Base-by-base conservation (phyloP, 2,329 filamentous ascomycete species). In the Chalara sp. region DNA sequence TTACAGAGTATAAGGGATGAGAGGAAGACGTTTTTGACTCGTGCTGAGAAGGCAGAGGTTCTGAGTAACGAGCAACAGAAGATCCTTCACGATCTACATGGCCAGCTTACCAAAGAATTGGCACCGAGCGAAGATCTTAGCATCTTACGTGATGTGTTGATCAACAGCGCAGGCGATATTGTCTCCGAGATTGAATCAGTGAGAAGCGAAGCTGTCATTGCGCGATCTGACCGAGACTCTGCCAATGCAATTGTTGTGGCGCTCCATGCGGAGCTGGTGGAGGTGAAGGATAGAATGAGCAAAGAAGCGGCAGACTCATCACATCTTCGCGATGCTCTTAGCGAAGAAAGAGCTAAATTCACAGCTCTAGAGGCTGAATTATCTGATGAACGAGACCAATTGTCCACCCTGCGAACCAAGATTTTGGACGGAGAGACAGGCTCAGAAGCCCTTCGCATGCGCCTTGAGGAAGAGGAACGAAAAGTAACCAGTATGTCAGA, bases 401-500 rank as follows among this genome's bases (percentile, higher is more conserved):
- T 95, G 28, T 79, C 76, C 51, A 73, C 78, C 31, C 71, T 95
- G 28, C 81, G 87, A 51, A 72, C 74, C 12, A 86, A 86, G 65
- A 84, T 95, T 63, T 81, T 86, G 1, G 86, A 91, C 56, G 90
- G 89, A 12, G 89, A 93, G 67, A 90, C 84, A 3, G 89, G 89
- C 5, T 90, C 89, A 0, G 88, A 91, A 66, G 83, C 81, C 31
- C 70, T 96, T 49, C 83, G 87, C 50, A 85, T 84, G 67, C 80
- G 83, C 49, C 75, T 95, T 4, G 81, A 84, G 41, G 86, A 89
- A 51, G 85, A 90, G 61, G 89, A 95, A 67, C 75, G 73, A 52
- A 87, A 83, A 66, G 79, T 88, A 4, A 78, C 78, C 28, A 76
- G 74, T 10, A 70, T 95, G 31, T 79, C 81, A 2, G 80, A 88